These are phyloP conservation scores for Mortierella sp. DNA, from an alignment of 371 early-diverging fungal genomes.

Conservation along the genomic window DNA sequence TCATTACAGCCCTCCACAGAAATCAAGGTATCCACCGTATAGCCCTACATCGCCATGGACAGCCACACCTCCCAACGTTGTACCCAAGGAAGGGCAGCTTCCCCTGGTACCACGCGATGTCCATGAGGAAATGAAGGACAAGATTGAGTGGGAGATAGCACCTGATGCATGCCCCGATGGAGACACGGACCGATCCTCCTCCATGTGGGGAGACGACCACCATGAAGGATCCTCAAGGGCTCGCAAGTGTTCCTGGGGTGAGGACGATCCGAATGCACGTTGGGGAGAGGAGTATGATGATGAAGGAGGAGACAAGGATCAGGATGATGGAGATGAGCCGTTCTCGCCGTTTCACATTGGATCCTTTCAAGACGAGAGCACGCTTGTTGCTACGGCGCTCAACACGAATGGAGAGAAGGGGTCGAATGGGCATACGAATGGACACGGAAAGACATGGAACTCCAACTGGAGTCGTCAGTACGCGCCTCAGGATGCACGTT, in stretches of 20 bases:
- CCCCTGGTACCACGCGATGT: too few species aligned
- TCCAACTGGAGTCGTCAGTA: constrained; percentile 19
- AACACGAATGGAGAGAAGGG: not conserved
- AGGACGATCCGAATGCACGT: constrained; percentile 24
- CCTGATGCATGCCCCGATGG: constrained; percentile 8
- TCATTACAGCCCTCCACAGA: constrained; percentile 19
- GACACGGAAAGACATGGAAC: not conserved
- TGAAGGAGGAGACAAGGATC: constrained; percentile 18
- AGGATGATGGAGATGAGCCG: constrained; percentile 5
- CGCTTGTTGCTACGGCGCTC: too few species aligned
- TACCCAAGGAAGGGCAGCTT: too few species aligned
- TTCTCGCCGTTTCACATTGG: constrained; percentile 22
- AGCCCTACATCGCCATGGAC: constrained; percentile 42
- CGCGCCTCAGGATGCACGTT: constrained; percentile 41
- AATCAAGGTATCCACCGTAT: constrained; percentile 21
- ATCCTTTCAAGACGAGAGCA: constrained; percentile 24
- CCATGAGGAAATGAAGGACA: constrained; percentile 31
- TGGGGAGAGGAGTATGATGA: constrained; percentile 32
- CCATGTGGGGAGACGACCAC: constrained; percentile 13
- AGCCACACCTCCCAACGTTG: constrained; percentile 34
- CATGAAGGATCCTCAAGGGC: constrained; percentile 8
- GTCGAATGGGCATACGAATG: constrained; percentile 1
- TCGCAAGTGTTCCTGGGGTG: constrained; percentile 44
- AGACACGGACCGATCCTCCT: constrained; percentile 12
- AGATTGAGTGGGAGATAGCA: constrained; percentile 32